Evolutionary conservation across 2,329 filamentous ascomycete genomes (phyloP).

Genomic region (Pyrenochaeta sp.): DNA sequence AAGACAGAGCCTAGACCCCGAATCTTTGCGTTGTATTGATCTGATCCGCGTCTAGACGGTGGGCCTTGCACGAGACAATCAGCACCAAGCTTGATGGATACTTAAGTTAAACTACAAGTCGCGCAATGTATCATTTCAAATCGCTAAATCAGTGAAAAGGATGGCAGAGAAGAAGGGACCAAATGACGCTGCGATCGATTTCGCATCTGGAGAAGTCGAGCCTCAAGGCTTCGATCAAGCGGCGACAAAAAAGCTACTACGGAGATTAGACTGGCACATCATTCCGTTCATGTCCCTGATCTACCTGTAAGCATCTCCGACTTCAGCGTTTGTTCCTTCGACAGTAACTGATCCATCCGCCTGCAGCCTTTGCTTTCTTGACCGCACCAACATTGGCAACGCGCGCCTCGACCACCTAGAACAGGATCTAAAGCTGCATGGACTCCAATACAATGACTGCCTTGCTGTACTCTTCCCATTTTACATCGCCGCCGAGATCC

Average conservation of each 20-base stretch:
- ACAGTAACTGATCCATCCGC: not conserved
- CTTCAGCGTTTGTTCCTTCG: constrained; percentile 2
- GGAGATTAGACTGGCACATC: constrained; percentile 64
- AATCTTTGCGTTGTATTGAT: constrained; percentile 1
- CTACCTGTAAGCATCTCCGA: constrained; percentile 57
- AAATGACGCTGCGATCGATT: constrained; percentile 15
- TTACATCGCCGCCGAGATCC: constrained; percentile 64
- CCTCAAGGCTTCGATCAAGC: constrained; percentile 46
- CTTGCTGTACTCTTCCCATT: constrained; percentile 63
- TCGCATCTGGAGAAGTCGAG: constrained; percentile 31
- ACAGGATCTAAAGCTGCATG: constrained; percentile 45
- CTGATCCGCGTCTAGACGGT: not conserved
- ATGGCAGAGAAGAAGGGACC: constrained; percentile 20
- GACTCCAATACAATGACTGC: constrained; percentile 67
- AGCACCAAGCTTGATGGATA: not conserved
- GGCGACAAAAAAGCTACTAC: constrained; percentile 61
- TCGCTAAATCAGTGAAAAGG: not conserved
- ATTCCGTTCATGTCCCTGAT: constrained; percentile 68
- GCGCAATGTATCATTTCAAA: not conserved
- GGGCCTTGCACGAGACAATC: not conserved
- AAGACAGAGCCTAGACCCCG: not conserved
- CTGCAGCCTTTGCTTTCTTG: constrained; percentile 60
- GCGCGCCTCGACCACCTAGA: constrained; percentile 51
- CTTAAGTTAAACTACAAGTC: not conserved
- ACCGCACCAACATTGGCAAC: constrained; percentile 61